A percentile compares a stretch with the other conserved stretches of the same genome.
These are phyloP conservation scores for Mycena epipterygia DNA, from an alignment of 768 basidiomycete genomes.

Conservation along the genomic window DNA sequence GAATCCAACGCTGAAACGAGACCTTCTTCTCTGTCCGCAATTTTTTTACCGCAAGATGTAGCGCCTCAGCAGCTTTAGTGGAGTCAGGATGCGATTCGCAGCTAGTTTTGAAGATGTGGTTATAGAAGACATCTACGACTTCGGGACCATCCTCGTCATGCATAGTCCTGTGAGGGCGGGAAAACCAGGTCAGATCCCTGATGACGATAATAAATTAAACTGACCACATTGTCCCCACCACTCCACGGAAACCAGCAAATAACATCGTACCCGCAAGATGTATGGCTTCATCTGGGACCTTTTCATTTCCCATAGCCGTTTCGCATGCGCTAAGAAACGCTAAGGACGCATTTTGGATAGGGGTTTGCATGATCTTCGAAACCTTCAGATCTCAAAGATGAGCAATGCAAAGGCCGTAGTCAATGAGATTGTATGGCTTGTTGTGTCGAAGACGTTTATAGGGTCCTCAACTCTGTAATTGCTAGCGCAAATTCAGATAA, in stretches of 20 bases:
- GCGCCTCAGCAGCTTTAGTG: slow-evolving; percentile 10
- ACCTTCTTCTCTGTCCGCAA: slow-evolving; percentile 22
- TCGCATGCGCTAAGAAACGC: slow-evolving; percentile 21
- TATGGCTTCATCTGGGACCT: slow-evolving; percentile 21
- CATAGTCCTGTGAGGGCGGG: slow-evolving; percentile 7
- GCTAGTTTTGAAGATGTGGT: slow-evolving; percentile 11
- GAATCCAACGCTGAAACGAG: slow-evolving; percentile 25
- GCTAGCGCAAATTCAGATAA: too few species aligned
- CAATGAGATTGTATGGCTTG: too few species aligned
- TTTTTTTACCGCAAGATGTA: slow-evolving; percentile 14
- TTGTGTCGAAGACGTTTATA: too few species aligned
- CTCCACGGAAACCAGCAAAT: slow-evolving; percentile 14
- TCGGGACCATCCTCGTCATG: slow-evolving; percentile 15
- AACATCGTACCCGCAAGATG: slow-evolving; percentile 17
- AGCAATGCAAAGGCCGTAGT: too few species aligned
- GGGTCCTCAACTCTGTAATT: too few species aligned
- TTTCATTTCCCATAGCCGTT: slow-evolving; percentile 21
- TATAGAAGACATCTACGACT: slow-evolving; percentile 11
- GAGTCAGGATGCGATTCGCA: slow-evolving; percentile 3
- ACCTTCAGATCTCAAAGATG: slow-evolving; percentile 21
- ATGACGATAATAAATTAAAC: slow-evolving; percentile 12
- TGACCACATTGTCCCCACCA: slow-evolving; percentile 21
- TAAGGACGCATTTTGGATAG: slow-evolving; percentile 15
- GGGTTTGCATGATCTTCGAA: slow-evolving; percentile 20
- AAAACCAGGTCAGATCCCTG: slow-evolving; percentile 10